Percentiles rank a stretch among this genome's conserved stretches.
Conservation (phyloP, 2,329 filamentous ascomycete genomes). For the Calonectria pseudoreteaudii region DNA sequence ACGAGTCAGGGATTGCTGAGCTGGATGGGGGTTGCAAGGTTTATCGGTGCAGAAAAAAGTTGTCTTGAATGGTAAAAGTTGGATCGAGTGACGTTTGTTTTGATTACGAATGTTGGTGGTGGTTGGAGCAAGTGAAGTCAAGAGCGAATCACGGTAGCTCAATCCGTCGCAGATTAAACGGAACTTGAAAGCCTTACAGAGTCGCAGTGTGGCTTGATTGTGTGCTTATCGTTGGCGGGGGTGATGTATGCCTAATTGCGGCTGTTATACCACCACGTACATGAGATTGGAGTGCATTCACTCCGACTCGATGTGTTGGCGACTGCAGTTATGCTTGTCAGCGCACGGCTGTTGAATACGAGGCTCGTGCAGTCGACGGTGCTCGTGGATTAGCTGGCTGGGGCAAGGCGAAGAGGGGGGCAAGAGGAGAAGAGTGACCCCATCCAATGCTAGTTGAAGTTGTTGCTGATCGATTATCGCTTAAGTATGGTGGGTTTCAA, state of each 20-base stretch:
- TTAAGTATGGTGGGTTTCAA: conserved; percentile 19
- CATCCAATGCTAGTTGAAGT: background rate
- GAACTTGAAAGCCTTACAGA: background rate
- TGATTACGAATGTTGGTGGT: background rate
- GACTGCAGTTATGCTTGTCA: background rate
- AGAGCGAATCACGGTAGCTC: conserved; percentile 10
- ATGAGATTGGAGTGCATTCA: background rate
- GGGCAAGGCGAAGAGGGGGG: background rate
- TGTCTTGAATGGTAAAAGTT: background rate
- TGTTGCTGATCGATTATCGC: background rate
- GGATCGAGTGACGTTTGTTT: background rate
- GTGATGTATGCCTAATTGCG: background rate
- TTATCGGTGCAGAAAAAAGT: background rate
- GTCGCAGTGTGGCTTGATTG: conserved; percentile 16
- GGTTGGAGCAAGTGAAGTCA: background rate
- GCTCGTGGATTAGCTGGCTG: conserved; percentile 4
- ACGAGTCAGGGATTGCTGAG: background rate
- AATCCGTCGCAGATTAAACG: background rate
- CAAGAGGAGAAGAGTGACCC: background rate
- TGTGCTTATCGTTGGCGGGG: conserved; percentile 4
- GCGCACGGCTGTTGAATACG: background rate
- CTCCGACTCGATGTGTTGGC: background rate
- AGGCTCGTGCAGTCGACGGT: background rate
- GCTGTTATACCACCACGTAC: background rate
- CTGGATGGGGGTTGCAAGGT: background rate